Base-by-base conservation (phyloP, 1,284 basidiomycete genomes). In the Cryptococcus sp. region DNA sequence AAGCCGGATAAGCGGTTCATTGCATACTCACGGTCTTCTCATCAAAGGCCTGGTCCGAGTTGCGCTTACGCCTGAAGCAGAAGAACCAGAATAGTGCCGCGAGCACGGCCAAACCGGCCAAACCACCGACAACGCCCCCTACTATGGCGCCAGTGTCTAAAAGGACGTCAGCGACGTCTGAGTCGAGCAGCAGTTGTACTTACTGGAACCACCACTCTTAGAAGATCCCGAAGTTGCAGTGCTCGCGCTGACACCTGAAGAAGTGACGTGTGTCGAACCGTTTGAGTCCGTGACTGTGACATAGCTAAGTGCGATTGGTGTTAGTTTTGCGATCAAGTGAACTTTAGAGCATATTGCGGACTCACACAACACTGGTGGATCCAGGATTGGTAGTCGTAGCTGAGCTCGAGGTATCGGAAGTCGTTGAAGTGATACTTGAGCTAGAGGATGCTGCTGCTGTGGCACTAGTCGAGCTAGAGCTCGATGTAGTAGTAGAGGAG, bases 121-220 rank as follows among this genome's bases (percentile, higher is more conserved):
- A 65, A 45, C 61, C 61, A 5, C 78, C 78, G n/a, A 79, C 67
- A n/a, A 78, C 77, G 49, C 77, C 78, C 38, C 78, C 78, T 16
- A 74, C 78, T 35, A 79, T 79, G 1, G 77, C 74, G 27, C 78
- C 77, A 19, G 64, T 66, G 60, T 78, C 73, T 75, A 50, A 38
- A 7, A 3, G 16, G 23, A 17, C 16, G 16, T 48, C 5, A 16
- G 43, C n/a, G n/a, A 51, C 23, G 13, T 5, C 17, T 16, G 23
- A 20, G 30, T 43, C 16, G 22, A 45, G n/a, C 42, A n/a, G 8
- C 42, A 8, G 13, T 10, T 45, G 48, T 5, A 64, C 66, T 58
- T 25, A 63, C 64, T 59, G 27, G 61, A 52, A 42, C 63, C 55
- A 40, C 63, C 41, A 5, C 51, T 42, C 10, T 39, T 54, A 16